phyloP scores from a whole-genome alignment of 2,329 filamentous ascomycete species.

The Hymenoscyphus fructigenus region DNA sequence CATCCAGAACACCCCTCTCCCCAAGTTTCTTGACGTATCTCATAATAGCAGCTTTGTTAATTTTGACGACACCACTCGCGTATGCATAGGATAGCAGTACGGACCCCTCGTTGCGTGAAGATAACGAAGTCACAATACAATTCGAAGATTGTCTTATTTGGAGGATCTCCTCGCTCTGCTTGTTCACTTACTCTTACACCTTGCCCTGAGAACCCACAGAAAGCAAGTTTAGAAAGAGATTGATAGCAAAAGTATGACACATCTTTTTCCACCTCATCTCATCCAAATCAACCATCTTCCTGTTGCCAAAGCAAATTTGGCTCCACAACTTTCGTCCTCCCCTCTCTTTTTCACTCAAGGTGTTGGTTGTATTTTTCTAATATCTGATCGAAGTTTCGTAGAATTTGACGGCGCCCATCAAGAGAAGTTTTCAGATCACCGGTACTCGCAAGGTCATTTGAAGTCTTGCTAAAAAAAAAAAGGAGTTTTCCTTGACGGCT shows the following conservation, averaged over 20 bases:
- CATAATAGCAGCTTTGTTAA: not conserved
- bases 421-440: too few species aligned
- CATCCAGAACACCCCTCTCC: not conserved
- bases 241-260: slow-evolving; percentile 13
- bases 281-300: slow-evolving; percentile 4
- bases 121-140: slow-evolving; percentile 2
- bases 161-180: slow-evolving; percentile 5
- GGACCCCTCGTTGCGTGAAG: not conserved
- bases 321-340: slow-evolving; percentile 7
- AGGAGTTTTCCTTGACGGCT: slow-evolving; percentile 52
- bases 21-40: not conserved
- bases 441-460: too few species aligned
- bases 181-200: slow-evolving; percentile 3
- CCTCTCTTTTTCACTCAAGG: slow-evolving; percentile 3
- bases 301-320: slow-evolving; percentile 13
- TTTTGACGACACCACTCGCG: not conserved
- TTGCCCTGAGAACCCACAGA: slow-evolving; percentile 10
- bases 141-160: slow-evolving; percentile 10
- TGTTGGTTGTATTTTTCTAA: slow-evolving; percentile 13
- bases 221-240: slow-evolving; percentile 7
- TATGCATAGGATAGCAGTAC: not conserved
- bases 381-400: not conserved
- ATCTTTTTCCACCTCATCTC: slow-evolving; percentile 11
- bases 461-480: slow-evolving; percentile 43
- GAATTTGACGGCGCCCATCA: not conserved